Base-by-base conservation (phyloP, 345 rosid species). In the Pugionium cornutum region DNA sequence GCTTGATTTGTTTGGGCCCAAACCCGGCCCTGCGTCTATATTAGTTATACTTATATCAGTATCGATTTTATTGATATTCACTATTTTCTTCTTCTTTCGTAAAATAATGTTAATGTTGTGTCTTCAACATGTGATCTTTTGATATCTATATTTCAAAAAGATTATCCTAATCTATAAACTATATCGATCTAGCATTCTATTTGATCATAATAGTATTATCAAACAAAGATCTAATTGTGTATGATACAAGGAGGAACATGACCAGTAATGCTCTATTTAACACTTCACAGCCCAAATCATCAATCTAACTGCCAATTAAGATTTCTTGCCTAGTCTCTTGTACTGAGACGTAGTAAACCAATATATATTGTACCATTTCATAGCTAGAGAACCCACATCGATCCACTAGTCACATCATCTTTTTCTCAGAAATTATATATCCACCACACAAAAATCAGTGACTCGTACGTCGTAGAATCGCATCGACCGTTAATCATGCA, bases 251-350 rank as follows among this genome's bases (percentile, higher is more conserved):
- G 18, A 18, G 18, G 18, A 18, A 18, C 18, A 18, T 18, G 18
- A 18, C 9, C 60, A 8, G 60, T 55, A 37, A 55, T 26, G 31
- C 1, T 56, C 44, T 11, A 43, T 7, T 43, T 18, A 32, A 11
- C 60, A 26, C 33, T 55, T 37, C 25, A 27, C 61, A 5, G 61
- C 18, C 18, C 18, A 18, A 31, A n/a, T 9, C 46, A 39, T 39
- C 61, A 56, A 39, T 25, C 9, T 9, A 39, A 39, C 25, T 10
- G 60, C 45, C 46, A 56, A 39, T 56, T 39, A 56, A 56, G 61
- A 41, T 41, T 58, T 42, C 28, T 58, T 58, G 49, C 49, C 36
- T 30, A 58, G 28, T 56, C 34, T 9, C 31, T 35, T 6, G 61
- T 26, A 37, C 29, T 54, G 18, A 18, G 18, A 18, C 44, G 9